Conservation (phyloP, 495 filamentous ascomycete genomes). For the Penicillium samsonianum region DNA sequence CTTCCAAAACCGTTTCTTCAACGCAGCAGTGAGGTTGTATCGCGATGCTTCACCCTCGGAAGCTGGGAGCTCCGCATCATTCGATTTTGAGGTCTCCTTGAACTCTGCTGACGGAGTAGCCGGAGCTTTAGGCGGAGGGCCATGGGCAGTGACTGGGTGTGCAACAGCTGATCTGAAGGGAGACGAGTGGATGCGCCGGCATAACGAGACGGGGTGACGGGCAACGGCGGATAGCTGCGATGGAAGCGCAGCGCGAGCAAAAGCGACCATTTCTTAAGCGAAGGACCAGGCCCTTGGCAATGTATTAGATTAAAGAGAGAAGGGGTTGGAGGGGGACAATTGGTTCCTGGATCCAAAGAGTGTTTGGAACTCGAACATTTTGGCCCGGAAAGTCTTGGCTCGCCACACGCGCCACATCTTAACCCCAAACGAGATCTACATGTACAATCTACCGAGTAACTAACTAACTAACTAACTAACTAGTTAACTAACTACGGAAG, state of each 20-base stretch:
- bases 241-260: slow-evolving; percentile 29
- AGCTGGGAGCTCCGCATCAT: slow-evolving; percentile 54
- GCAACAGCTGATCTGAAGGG: slow-evolving; percentile 54
- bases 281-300: not conserved
- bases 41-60: slow-evolving; percentile 45
- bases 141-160: slow-evolving; percentile 73
- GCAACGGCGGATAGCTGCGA: slow-evolving; percentile 22
- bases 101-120: slow-evolving; percentile 54
- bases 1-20: slow-evolving; percentile 82
- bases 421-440: not conserved
- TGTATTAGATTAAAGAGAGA: not conserved
- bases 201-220: slow-evolving; percentile 21
- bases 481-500: too few species aligned
- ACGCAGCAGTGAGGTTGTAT: slow-evolving; percentile 42
- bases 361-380: slow-evolving; percentile 11
- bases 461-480: too few species aligned
- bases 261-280: slow-evolving; percentile 17
- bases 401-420: slow-evolving; percentile 14
- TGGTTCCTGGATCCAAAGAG: slow-evolving; percentile 8
- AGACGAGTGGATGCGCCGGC: slow-evolving; percentile 55
- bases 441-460: not conserved
- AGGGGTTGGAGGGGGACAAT: not conserved
- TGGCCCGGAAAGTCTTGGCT: slow-evolving; percentile 12
- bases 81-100: slow-evolving; percentile 52
- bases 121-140: slow-evolving; percentile 80